Evolutionary conservation across 106 monocot genomes (phyloP), one percentile per base, ranked within the genome.

Genomic region (Dendrobium huoshanense): DNA sequence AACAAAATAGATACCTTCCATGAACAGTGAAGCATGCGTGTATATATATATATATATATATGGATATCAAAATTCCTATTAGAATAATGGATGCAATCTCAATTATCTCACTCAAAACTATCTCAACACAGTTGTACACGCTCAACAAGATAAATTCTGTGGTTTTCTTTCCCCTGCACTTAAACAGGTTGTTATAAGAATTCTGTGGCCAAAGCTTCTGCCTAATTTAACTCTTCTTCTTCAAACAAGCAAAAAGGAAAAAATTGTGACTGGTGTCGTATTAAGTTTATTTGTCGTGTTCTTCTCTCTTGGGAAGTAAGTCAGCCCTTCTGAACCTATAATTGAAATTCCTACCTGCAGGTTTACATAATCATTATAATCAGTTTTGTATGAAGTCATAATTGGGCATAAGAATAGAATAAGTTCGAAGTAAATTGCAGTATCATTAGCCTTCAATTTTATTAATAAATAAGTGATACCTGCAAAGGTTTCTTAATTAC

Each of bases 251-350:
- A 51, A 10, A 16, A 51, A 10, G 51, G 4, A 61, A 22, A n/a
- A 61, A n/a, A n/a, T n/a, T 9, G 17, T 29, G 25, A 67, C 67
- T 43, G 7, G 18, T 7, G 43, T 8, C 4, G 3, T 42, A 4
- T 42, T 41, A 22, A 64, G 72, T 75, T 85, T 85, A 97, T 68
- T 85, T 89, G 80, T 93, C 97, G 45, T 84, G 90, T 4, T 19
- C 68, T 82, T 92, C 92, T 80, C 83, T 86, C 82, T 85, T 97
- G 3, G 98, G 98, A 82, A 98, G 95, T 64, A 95, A 74, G 67
- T 98, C 94, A 54, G 51, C 87, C 79, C 91, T 88, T 87, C 91
- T 85, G 56, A 98, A 87, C 83, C 91, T 88, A 55, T 92, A 88
- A 76, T 80, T 83, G 64, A 94, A 83, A 55, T 82, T 88, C 83